These are phyloP conservation scores for Hyparrhenia diplandra DNA, from an alignment of 176 grass and related monocot species.

Conservation along the genomic window DNA sequence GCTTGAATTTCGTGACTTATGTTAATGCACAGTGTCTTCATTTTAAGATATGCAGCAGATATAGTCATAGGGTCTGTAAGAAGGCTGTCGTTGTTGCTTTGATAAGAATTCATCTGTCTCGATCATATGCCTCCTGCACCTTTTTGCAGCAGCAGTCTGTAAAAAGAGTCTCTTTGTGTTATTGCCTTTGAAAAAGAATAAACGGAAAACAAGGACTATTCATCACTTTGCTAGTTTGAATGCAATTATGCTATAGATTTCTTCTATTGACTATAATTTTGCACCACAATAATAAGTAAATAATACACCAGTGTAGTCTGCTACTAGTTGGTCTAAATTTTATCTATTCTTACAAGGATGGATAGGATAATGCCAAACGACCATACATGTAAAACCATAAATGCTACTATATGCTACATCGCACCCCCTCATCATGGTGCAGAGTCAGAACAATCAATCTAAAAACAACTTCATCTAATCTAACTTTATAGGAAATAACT, in stretches of 20 bases:
- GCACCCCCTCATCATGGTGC: not conserved
- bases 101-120: constrained; percentile 95
- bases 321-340: not conserved
- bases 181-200: not conserved
- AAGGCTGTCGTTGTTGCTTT: constrained; percentile 66
- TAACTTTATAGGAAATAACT: not conserved
- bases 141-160: constrained; percentile 75
- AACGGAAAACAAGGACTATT: not conserved
- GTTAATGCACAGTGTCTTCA: constrained; percentile 81
- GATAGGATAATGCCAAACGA: not conserved
- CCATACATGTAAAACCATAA: not conserved
- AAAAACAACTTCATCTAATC: not conserved
- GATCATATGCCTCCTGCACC: constrained; percentile 90
- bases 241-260: not conserved
- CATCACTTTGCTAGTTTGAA: not conserved
- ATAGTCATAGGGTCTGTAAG: constrained; percentile 70
- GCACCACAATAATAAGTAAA: too few species aligned
- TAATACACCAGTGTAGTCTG: not conserved
- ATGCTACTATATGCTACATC: not conserved
- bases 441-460: not conserved
- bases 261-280: not conserved
- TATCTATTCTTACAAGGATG: not conserved
- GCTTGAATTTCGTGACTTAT: constrained; percentile 88
- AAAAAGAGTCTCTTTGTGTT: constrained; percentile 18
- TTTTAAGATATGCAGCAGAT: constrained; percentile 88